Base-by-base conservation (phyloP, 2,329 filamentous ascomycete species). In the Pseudogymnoascus sp. region DNA sequence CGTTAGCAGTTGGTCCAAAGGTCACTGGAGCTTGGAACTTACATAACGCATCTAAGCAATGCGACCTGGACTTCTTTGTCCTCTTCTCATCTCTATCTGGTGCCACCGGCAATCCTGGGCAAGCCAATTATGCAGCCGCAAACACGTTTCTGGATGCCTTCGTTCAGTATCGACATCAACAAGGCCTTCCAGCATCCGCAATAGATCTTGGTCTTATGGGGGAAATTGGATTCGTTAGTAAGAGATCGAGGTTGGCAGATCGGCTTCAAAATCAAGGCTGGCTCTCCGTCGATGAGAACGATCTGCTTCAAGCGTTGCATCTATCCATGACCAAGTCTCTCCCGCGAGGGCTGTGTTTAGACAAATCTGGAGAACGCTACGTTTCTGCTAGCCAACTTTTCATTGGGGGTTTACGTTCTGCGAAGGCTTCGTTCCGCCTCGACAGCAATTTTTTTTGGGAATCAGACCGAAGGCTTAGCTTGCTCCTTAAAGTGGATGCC, bases 31-130 rank as follows among this genome's bases (percentile, higher is more conserved):
- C 67, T 38, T 28, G 40, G 28, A 66, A 68, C 41, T 38, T 66
- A 31, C 43, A 65, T n/a, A 19, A 41, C 31, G 14, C 24, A 28
- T 50, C 16, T 46, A 63, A 24, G 38, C 11, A 35, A 5, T 70
- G 75, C 71, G 7, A 19, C 4, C n/a, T 33, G n/a, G 10, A 10
- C 70, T 71, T 59, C 63, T 66, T 3, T 11, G 61, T 56, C 11
- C 33, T 61, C 1, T 19, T 46, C 11, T n/a, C 14, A 2, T 61
- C 65, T 12, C 41, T 56, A n/a, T 31, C 50, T 19, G 50, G 24
- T n/a, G 50, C 16, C 24, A 5, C 19, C 14, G 65, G 65, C 1
- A 61, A 22, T 7, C 35, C 31, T 2, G 59, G 59, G 35, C 63
- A 66, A 43, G 66, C 35, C 12, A 64, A 62, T 41, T 66, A 66